Base-by-base conservation (phyloP, 106 monocot species). In the Phalaenopsis aphrodite region DNA sequence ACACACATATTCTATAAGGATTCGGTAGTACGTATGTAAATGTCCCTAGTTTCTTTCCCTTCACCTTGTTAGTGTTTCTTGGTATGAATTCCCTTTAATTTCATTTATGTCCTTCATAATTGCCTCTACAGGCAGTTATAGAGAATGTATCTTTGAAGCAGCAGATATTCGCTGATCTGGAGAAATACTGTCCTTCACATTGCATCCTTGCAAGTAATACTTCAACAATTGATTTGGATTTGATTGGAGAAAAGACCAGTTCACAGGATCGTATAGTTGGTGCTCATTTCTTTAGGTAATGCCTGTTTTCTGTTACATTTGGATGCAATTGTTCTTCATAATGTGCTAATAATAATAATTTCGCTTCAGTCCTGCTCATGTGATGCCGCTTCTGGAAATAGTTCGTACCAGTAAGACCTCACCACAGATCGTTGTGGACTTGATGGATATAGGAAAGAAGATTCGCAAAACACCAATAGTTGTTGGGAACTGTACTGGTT, bases 341-440 rank as follows among this genome's bases (percentile, higher is more conserved):
- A 72, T 21, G 57, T 43, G 56, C 36, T 56, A 78, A 9, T 78
- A 18, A 57, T 39, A 41, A 18, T 80, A 11, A 48, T 72, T 68
- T 56, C 80, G 39, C 30, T 83, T 8, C 84, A 99, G 99, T 78
- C 99, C 99, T 81, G 99, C 99, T 56, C 99, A 99, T 80, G 76
- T 99, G 55, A 99, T 99, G 99, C 99, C 99, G 37, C 99, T 99
- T 18, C 81, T 99, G 82, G 99, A 99, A 82, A 93, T 99, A 80
- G 95, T 99, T 19, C 95, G 95, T 55, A 93, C 93, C 23, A 79
- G 87, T 19, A 93, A 78, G 74, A 99, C 99, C 38, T 95, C 99
- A 58, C 89, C 99, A 39, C 99, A 99, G 84, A 93, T 90, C 69
- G 80, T 95, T 46, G 88, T 99, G 58, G 93, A 95, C 77, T 88